Conservation (phyloP, 2,329 filamentous ascomycete species). For the Ambrosiella cleistominuta region DNA sequence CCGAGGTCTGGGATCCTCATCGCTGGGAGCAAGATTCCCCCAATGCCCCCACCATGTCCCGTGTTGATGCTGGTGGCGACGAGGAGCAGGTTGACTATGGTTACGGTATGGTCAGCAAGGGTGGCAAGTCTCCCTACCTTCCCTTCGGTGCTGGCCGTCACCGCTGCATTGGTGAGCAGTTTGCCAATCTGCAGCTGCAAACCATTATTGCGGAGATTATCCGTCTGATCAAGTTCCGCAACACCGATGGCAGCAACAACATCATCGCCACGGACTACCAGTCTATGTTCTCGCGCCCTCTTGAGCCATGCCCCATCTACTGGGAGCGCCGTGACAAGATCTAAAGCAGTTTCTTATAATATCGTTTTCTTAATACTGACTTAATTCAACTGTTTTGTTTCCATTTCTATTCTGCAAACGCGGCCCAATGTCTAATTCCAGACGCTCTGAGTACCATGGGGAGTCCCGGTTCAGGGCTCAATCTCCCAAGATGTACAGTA, state of each 20-base stretch:
- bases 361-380: neutral
- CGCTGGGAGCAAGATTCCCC: slow-evolving; percentile 60
- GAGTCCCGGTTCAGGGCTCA: no score
- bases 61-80: slow-evolving; percentile 35
- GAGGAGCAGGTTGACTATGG: slow-evolving; percentile 81
- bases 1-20: slow-evolving; percentile 72
- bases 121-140: slow-evolving; percentile 73
- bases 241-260: slow-evolving; percentile 49
- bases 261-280: slow-evolving; percentile 53
- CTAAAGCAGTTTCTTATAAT: slow-evolving; percentile 4
- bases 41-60: slow-evolving; percentile 30
- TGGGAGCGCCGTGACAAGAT: slow-evolving; percentile 48
- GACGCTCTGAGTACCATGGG: no score
- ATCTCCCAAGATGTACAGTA: slow-evolving; percentile 3
- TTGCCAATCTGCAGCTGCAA: slow-evolving; percentile 81
- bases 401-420: neutral
- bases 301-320: slow-evolving; percentile 51
- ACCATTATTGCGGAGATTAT: slow-evolving; percentile 67
- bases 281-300: slow-evolving; percentile 55
- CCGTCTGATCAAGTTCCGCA: slow-evolving; percentile 62
- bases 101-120: slow-evolving; percentile 84
- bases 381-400: slow-evolving; percentile 1
- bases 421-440: no score
- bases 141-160: slow-evolving; percentile 89
- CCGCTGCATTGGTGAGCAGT: slow-evolving; percentile 91